Percentiles rank a stretch among this genome's conserved stretches.
Conservation (phyloP, 306 rosid genomes). For the Luffa acutangula region DNA sequence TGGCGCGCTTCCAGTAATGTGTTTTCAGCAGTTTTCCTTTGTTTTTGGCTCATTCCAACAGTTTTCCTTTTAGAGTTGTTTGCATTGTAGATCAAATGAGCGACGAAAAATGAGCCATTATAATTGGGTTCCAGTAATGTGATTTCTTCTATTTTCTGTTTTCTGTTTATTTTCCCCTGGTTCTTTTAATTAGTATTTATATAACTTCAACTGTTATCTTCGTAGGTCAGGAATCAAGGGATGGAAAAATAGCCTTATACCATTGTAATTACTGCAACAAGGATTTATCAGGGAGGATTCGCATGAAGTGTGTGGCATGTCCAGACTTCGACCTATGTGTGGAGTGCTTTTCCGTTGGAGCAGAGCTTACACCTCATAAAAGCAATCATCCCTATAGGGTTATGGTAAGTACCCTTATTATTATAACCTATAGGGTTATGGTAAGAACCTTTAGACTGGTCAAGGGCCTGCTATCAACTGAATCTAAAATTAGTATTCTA, state of each 20-base stretch:
- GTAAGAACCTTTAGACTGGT: slow-evolving; percentile 15
- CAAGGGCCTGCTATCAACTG: background rate
- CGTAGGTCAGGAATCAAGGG: slow-evolving; percentile 22
- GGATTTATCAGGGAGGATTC: slow-evolving; percentile 34
- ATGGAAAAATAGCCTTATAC: slow-evolving; percentile 34
- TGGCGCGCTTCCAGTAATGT: background rate
- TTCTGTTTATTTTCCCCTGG: background rate
- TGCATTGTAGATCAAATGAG: slow-evolving; percentile 10
- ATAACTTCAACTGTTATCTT: background rate
- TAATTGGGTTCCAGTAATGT: slow-evolving; percentile 24
- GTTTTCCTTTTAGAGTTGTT: background rate
- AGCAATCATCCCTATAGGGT: slow-evolving; percentile 41
- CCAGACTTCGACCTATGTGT: slow-evolving; percentile 45
- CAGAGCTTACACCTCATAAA: slow-evolving; percentile 35
- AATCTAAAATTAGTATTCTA: background rate
- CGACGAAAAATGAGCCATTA: slow-evolving; percentile 26
- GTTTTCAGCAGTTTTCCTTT: background rate
- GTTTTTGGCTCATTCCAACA: background rate
- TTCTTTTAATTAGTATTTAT: background rate
- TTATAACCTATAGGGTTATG: slow-evolving; percentile 34
- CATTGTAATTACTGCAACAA: slow-evolving; percentile 50
- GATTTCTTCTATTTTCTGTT: slow-evolving; percentile 20
- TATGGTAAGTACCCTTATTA: slow-evolving; percentile 27
- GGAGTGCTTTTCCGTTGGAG: slow-evolving; percentile 46
- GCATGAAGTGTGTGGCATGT: slow-evolving; percentile 37